phyloP scores from a whole-genome alignment of 176 grass and related monocot species.

The Raddia guianensis region DNA sequence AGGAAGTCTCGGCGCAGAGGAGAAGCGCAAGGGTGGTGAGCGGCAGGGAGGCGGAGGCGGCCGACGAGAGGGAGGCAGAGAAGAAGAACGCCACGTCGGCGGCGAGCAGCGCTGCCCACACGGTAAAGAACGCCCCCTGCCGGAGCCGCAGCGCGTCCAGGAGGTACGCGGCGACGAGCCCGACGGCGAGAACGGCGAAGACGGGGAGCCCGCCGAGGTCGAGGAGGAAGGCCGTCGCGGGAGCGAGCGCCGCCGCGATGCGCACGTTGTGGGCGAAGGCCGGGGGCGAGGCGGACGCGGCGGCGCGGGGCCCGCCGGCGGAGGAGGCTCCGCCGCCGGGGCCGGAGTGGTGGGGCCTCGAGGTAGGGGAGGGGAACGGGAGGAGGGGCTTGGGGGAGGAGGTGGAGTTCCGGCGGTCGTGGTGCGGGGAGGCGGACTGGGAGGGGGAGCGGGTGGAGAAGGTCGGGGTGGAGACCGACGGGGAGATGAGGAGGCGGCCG shows the following conservation, averaged over 20 bases:
- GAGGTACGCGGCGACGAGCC: conserved; percentile 76
- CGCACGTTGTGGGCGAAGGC: conserved; percentile 75
- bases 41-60: conserved; percentile 54
- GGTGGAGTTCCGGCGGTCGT: conserved; percentile 59
- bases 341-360: conserved; percentile 34
- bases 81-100: conserved; percentile 92
- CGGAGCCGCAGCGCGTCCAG: conserved; percentile 72
- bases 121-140: conserved; percentile 73
- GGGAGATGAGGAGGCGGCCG: conserved; percentile 71
- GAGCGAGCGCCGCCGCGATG: conserved; percentile 66
- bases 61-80: conserved; percentile 70
- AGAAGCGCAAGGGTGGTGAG: conserved; percentile 79
- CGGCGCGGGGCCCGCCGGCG: conserved; percentile 10
- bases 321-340: background rate
- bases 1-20: conserved; percentile 87
- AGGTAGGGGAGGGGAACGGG: conserved; percentile 39
- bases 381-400: conserved; percentile 57
- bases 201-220: conserved; percentile 84
- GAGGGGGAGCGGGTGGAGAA: conserved; percentile 62
- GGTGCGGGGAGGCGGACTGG: conserved; percentile 47
- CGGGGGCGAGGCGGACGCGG: conserved; percentile 45
- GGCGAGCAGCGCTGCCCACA: conserved; percentile 75
- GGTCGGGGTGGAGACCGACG: conserved; percentile 58
- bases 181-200: conserved; percentile 69
- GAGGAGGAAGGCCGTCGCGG: conserved; percentile 83